Conservation (phyloP, 2,329 filamentous ascomycete species). For the Alternaria brassicicola region DNA sequence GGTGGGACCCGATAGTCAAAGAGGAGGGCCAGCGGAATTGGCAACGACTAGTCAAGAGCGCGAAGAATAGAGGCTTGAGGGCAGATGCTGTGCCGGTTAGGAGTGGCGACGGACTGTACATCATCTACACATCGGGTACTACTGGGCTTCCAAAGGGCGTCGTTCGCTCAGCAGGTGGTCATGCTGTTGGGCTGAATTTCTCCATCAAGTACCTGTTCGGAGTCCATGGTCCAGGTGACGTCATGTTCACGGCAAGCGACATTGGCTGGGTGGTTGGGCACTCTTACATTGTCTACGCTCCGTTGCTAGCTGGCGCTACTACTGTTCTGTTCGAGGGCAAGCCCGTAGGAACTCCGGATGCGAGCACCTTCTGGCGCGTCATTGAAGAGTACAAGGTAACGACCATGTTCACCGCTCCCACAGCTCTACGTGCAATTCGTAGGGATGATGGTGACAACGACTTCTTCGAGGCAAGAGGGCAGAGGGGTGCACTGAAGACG, state of each 20-base stretch:
- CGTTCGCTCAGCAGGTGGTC: slow-evolving; percentile 79
- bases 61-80: slow-evolving; percentile 67
- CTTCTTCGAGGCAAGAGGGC: slow-evolving; percentile 67
- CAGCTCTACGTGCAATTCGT: slow-evolving; percentile 82
- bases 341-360: slow-evolving; percentile 85
- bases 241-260: slow-evolving; percentile 80
- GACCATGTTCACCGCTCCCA: slow-evolving; percentile 80
- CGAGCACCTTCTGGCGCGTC: slow-evolving; percentile 86
- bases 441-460: slow-evolving; percentile 80
- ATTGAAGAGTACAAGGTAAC: slow-evolving; percentile 85
- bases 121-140: slow-evolving; percentile 87
- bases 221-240: slow-evolving; percentile 81
- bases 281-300: slow-evolving; percentile 83
- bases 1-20: slow-evolving; percentile 74
- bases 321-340: slow-evolving; percentile 95
- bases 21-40: slow-evolving; percentile 76
- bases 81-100: slow-evolving; percentile 78
- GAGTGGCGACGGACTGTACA: slow-evolving; percentile 81
- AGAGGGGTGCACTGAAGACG: slow-evolving; percentile 71
- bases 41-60: slow-evolving; percentile 76
- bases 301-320: slow-evolving; percentile 81
- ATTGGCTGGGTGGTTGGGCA: slow-evolving; percentile 88
- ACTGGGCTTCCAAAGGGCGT: slow-evolving; percentile 86
- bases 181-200: slow-evolving; percentile 82
- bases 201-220: slow-evolving; percentile 84